phyloP scores from a whole-genome alignment of 2,329 filamentous ascomycete species.

The Corinectria fuckeliana region DNA sequence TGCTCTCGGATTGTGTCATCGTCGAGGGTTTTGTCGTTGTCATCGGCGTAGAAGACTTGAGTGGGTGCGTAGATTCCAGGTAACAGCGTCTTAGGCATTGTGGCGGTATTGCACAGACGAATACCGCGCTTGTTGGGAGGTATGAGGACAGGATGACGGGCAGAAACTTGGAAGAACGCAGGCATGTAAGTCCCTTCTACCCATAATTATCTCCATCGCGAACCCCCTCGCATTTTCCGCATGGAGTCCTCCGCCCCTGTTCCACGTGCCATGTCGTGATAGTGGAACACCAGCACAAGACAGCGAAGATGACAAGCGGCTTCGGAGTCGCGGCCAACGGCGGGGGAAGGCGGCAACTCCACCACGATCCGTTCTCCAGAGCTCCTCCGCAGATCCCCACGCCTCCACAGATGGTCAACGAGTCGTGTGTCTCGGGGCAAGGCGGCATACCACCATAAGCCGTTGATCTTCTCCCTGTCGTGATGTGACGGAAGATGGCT shows the following conservation, averaged over 20 bases:
- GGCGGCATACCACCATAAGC: slow-evolving; percentile 5
- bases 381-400: slow-evolving; percentile 10
- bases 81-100: slow-evolving; percentile 52
- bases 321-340: not conserved
- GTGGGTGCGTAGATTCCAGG: slow-evolving; percentile 72
- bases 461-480: not conserved
- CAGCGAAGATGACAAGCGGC: not conserved
- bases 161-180: not conserved
- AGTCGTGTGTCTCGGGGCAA: slow-evolving; percentile 13
- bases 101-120: not conserved
- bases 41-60: slow-evolving; percentile 70
- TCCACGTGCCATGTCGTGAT: not conserved
- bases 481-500: not conserved
- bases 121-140: not conserved
- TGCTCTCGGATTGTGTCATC: slow-evolving; percentile 76
- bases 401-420: not conserved
- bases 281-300: not conserved
- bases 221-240: not conserved
- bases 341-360: slow-evolving; percentile 25
- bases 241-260: not conserved
- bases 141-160: not conserved
- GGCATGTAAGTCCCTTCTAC: not conserved
- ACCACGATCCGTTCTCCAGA: not conserved
- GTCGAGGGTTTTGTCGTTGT: slow-evolving; percentile 66
- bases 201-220: not conserved